These are phyloP conservation scores for Diplosphaera chodatii DNA, from an alignment of 139 green algal species.

Conservation along the genomic window DNA sequence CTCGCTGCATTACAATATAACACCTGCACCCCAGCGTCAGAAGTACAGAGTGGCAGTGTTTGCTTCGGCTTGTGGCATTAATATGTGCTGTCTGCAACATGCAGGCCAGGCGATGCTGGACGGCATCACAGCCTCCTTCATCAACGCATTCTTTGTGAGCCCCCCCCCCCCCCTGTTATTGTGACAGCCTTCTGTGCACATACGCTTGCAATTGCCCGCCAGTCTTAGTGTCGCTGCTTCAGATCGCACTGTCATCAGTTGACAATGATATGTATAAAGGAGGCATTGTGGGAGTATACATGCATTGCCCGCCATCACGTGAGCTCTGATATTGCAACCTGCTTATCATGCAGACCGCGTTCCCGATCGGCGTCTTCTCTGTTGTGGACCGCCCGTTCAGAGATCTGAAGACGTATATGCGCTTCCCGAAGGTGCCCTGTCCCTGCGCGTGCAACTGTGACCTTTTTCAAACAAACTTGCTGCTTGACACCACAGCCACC, in stretches of 20 bases:
- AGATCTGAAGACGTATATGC: slow-evolving; percentile 22
- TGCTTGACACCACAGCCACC: no score
- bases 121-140: slow-evolving; percentile 44
- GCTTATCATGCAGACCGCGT: slow-evolving; percentile 34
- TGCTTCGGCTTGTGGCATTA: no score
- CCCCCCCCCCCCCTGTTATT: slow-evolving; percentile 41
- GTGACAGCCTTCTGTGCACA: slow-evolving; percentile 34
- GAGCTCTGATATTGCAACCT: no score
- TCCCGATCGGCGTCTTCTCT: slow-evolving; percentile 70
- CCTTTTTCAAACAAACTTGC: no score
- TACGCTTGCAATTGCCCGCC: no score
- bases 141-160: slow-evolving; percentile 56
- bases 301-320: not conserved
- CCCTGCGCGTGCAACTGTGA: no score
- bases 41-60: no score
- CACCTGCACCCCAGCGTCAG: no score
- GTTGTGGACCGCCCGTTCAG: slow-evolving; percentile 59
- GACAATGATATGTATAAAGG: not conserved
- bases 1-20: no score
- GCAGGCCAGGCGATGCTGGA: slow-evolving; percentile 36
- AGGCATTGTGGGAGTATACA: not conserved
- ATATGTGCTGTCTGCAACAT: not conserved
- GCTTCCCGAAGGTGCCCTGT: slow-evolving; percentile 35
- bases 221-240: no score
- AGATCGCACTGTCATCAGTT: no score